Conservation (phyloP, 2,329 filamentous ascomycete genomes). For the Botrytis paeoniae region DNA sequence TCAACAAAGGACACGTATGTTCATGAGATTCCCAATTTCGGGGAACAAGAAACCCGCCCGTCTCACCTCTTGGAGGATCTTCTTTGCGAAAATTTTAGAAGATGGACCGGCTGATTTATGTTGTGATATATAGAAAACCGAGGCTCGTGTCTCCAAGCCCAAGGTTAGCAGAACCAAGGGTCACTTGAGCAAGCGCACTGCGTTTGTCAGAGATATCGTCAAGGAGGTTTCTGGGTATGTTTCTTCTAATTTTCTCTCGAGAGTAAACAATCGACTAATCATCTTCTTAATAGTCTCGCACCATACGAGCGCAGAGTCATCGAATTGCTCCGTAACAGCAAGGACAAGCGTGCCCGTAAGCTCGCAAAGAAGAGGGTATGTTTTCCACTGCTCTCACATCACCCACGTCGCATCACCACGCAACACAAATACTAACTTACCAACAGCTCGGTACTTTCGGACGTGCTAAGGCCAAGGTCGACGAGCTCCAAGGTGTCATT, state of each 20-base stretch:
- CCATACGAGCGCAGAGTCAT: conserved; percentile 98
- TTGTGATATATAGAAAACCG: conserved; percentile 68
- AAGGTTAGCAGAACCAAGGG: conserved; percentile 87
- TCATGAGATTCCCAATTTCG: conserved; percentile 32
- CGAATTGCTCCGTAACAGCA: conserved; percentile 97
- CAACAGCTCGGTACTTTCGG: conserved; percentile 91
- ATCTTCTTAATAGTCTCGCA: conserved; percentile 58
- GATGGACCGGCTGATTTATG: conserved; percentile 34
- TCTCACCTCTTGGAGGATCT: conserved; percentile 77
- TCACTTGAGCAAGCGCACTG: conserved; percentile 92
- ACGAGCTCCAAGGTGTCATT: conserved; percentile 97
- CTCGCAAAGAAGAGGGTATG: conserved; percentile 97
- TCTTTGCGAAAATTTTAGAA: conserved; percentile 40
- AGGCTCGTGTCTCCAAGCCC: conserved; percentile 71
- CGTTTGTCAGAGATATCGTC: conserved; percentile 95
- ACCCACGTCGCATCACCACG: background rate
- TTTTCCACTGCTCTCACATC: conserved; percentile 32
- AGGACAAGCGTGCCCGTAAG: conserved; percentile 99
- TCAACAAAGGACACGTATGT: conserved; percentile 62
- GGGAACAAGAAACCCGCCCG: conserved; percentile 34
- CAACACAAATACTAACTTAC: conserved; percentile 16
- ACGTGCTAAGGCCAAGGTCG: conserved; percentile 99
- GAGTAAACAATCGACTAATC: conserved; percentile 20
- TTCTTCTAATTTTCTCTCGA: conserved; percentile 17
- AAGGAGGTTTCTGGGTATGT: conserved; percentile 96